Conservation (phyloP, 257 asterid species). For the Coffea canephora region DNA sequence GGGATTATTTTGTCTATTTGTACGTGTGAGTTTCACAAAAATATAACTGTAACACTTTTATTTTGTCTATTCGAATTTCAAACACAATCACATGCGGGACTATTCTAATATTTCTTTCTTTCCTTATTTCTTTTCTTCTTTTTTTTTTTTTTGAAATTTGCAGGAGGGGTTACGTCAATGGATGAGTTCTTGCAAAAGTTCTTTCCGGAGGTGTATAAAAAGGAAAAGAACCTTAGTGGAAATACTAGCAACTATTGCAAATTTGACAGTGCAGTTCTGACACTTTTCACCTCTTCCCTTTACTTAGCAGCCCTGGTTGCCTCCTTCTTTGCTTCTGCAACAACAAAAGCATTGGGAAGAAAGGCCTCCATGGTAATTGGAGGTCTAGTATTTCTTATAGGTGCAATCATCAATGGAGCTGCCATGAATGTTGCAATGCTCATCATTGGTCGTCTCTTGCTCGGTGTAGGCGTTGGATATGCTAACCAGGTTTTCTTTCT, state of each 20-base stretch:
- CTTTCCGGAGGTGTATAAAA: slow-evolving; percentile 44
- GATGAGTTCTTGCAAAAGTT: slow-evolving; percentile 52
- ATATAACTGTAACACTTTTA: neutral
- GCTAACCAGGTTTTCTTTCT: slow-evolving; percentile 40
- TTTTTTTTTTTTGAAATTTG: neutral
- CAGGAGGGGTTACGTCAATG: slow-evolving; percentile 77
- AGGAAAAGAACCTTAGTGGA: slow-evolving; percentile 14
- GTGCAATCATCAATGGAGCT: slow-evolving; percentile 47
- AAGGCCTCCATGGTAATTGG: slow-evolving; percentile 47
- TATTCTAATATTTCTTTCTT: neutral
- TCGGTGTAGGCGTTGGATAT: slow-evolving; percentile 63
- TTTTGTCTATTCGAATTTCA: neutral
- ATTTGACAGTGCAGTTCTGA: slow-evolving; percentile 46
- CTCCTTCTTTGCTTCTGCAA: slow-evolving; percentile 53
- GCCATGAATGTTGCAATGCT: slow-evolving; percentile 53
- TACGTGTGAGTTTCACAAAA: neutral
- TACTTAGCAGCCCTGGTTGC: slow-evolving; percentile 60
- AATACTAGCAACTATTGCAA: slow-evolving; percentile 43
- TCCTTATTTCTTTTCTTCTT: no score
- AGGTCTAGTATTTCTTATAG: slow-evolving; percentile 44
- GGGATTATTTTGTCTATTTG: no score
- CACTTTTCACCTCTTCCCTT: slow-evolving; percentile 64
- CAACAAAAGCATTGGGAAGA: slow-evolving; percentile 47
- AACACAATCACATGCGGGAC: neutral
- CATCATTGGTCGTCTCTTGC: slow-evolving; percentile 54